Evolutionary conservation across 257 asterid genomes (phyloP).

Genomic region (Asclepias syriaca): DNA sequence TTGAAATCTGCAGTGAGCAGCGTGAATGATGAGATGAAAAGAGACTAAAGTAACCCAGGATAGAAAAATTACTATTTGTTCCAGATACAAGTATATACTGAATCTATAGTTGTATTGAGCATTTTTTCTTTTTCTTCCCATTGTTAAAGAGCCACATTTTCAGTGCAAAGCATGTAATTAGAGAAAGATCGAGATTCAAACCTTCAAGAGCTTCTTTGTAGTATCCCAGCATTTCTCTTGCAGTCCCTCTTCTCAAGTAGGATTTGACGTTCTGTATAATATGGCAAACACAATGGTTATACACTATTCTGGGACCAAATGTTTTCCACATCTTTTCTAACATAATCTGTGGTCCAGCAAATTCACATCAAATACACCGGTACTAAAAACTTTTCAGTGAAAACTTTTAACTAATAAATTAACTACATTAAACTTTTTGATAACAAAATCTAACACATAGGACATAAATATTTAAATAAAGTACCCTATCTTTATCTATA

Average conservation of each 20-base stretch:
- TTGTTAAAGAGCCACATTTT: neutral
- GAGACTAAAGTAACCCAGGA: neutral
- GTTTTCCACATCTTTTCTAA: neutral
- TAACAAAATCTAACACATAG: too few species aligned
- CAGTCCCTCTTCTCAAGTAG: conserved; percentile 80
- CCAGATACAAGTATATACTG: neutral
- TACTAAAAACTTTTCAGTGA: too few species aligned
- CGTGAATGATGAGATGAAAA: neutral
- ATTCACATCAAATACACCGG: too few species aligned
- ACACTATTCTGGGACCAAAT: neutral
- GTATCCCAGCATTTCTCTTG: conserved; percentile 87
- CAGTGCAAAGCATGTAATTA: neutral
- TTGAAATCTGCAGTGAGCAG: conserved; percentile 57
- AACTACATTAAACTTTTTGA: too few species aligned
- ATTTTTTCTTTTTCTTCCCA: neutral
- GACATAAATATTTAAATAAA: too few species aligned
- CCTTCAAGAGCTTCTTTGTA: conserved; percentile 82
- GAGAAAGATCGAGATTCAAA: conserved; percentile 19
- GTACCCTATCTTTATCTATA: too few species aligned
- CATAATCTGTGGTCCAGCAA: too few species aligned
- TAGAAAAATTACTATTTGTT: neutral
- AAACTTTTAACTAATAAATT: too few species aligned
- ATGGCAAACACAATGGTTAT: neutral
- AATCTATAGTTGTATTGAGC: neutral
- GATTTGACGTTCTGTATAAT: conserved; percentile 79